Evolutionary conservation across 306 rosid species (phyloP).

Genomic region (Vicia sativa): DNA sequence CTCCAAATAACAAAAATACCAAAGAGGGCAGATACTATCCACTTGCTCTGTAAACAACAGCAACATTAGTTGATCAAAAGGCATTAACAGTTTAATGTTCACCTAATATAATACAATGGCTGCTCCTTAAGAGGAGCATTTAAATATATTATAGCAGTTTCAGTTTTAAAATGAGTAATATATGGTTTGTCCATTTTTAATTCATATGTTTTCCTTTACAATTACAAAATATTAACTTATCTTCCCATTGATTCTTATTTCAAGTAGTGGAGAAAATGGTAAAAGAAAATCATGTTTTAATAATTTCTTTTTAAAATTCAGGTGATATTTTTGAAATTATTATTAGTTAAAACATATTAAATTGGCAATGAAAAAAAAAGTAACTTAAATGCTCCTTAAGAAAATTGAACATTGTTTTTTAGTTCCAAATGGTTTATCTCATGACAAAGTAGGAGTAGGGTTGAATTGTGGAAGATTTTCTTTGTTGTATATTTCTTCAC

Average conservation of each 20-base stretch:
- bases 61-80: slow-evolving; percentile 24
- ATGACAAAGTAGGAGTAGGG: no score
- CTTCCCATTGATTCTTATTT: not conserved
- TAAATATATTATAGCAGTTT: not conserved
- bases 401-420: not conserved
- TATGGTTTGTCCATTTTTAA: not conserved
- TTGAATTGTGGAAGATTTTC: not conserved
- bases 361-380: not conserved
- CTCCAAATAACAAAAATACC: slow-evolving; percentile 57
- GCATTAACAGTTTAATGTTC: not conserved
- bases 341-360: not conserved
- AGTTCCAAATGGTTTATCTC: slow-evolving; percentile 5
- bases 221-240: not conserved
- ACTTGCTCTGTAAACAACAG: slow-evolving; percentile 66
- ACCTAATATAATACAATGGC: not conserved
- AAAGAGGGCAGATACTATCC: slow-evolving; percentile 55
- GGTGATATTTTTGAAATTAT: not conserved
- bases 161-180: not conserved
- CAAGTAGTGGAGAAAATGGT: no score
- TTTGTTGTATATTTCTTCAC: slow-evolving; percentile 5
- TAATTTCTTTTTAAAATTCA: not conserved
- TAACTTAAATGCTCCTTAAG: not conserved
- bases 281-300: not conserved
- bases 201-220: not conserved
- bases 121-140: not conserved